Evolutionary conservation across 306 rosid genomes (phyloP).

Genomic region (Fagus sylvatica): DNA sequence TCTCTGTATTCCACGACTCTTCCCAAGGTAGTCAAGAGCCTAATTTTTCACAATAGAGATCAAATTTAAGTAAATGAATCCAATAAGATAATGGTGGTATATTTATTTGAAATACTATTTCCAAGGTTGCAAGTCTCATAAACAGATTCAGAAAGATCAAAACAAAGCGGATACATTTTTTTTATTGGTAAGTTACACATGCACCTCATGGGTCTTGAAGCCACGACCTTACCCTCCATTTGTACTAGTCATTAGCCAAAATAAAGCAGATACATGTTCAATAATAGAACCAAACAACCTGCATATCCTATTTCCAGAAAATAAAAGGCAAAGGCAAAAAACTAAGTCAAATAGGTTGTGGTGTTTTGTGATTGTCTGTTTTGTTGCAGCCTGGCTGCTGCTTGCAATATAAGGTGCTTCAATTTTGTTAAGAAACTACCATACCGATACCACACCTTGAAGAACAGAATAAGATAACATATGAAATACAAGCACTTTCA

Average conservation of each 20-base stretch:
- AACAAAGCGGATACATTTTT: neutral
- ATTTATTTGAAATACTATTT: neutral
- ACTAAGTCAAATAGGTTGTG: neutral
- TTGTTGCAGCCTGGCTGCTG: too few species aligned
- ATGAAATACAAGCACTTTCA: neutral
- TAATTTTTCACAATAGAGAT: constrained; percentile 25
- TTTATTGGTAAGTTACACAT: too few species aligned
- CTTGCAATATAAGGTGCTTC: neutral
- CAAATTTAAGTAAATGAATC: neutral
- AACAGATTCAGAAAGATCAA: neutral
- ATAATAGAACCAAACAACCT: neutral
- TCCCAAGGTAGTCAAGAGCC: constrained; percentile 90
- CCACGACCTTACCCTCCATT: too few species aligned
- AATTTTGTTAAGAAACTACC: neutral
- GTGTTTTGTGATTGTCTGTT: too few species aligned
- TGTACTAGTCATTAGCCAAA: neutral
- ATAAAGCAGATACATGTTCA: neutral
- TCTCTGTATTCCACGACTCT: constrained; percentile 80
- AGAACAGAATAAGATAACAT: neutral
- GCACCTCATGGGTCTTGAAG: too few species aligned
- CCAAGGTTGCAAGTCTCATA: neutral
- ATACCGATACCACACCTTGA: neutral
- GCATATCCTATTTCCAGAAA: neutral
- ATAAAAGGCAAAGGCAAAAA: neutral
- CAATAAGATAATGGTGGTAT: neutral